Evolutionary conservation across 1,284 basidiomycete genomes (phyloP), one percentile per base, ranked within the genome.

Genomic region (Ustilago trichophora): DNA sequence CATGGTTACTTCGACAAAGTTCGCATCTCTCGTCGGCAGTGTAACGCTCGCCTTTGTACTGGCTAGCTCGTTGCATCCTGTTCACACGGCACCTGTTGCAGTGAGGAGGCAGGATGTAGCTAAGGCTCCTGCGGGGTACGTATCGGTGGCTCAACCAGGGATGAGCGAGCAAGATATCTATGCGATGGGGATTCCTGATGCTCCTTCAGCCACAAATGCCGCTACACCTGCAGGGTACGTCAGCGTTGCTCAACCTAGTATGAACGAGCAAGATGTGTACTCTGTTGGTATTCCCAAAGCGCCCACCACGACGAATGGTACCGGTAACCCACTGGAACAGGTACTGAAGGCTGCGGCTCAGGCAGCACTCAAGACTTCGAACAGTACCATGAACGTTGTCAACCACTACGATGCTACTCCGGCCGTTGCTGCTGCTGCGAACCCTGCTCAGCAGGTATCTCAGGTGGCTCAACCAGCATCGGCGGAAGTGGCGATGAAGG

Each of bases 91-190:
- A 3, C 64, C 64, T 7, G 56, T 67, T 4, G 24, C 12, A 18
- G 44, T 53, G 6, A 36, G 43, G 6, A 41, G 52, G 24, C 56
- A 52, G 21, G 56, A 59, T 46, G 47, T 42, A 12, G 36, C 51
- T 7, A 18, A 36, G 15, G 54, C 62, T 12, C 45, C 64, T 9
- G 53, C 58, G 4, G 57, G 46, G 3, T 68, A 36, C 42, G 50
- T 54, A 44, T 53, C 53, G 15, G 64, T 68, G 9, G 53, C 64
- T 24, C 64, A 68, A 35, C 54, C 64, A 16, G 40, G 53, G 29
- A 68, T 62, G 64, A 45, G 12, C 27, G 57, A 56, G 13, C 53
- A 56, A 16, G 64, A 68, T 19, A 68, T 68, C 22, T 68, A 68
- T 41, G 52, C 49, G 6, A 27, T 68, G 15, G 64, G 64, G 1